Percentiles rank a stretch among this genome's conserved stretches.
These are phyloP conservation scores for Eutrema japonicum DNA, from an alignment of 345 rosid species.

Conservation along the genomic window DNA sequence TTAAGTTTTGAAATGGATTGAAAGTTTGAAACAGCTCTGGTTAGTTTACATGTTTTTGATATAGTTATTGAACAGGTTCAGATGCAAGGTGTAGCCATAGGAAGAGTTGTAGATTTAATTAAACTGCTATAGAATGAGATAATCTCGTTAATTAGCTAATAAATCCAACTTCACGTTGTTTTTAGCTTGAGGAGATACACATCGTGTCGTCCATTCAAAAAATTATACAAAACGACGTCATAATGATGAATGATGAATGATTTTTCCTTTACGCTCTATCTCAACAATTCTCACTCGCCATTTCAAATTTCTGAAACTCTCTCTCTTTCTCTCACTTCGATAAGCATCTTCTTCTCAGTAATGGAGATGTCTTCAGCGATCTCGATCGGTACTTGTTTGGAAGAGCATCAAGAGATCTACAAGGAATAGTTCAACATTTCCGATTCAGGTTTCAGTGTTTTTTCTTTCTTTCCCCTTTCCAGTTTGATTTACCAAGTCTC, in stretches of 20 bases:
- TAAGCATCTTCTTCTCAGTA: conserved; percentile 8
- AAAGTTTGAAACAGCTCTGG: too few species aligned
- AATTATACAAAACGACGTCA: neutral
- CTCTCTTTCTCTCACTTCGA: conserved; percentile 11
- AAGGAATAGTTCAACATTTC: conserved; percentile 77
- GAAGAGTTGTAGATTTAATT: neutral
- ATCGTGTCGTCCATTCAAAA: neutral
- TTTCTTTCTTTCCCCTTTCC: too few species aligned
- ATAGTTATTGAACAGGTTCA: too few species aligned
- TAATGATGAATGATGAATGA: neutral
- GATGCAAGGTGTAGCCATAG: too few species aligned
- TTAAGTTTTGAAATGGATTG: too few species aligned
- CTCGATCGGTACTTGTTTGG: conserved; percentile 52
- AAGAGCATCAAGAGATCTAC: conserved; percentile 75
- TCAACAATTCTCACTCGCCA: conserved; percentile 1
- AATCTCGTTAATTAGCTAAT: neutral
- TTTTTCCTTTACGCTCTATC: neutral
- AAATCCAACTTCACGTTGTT: conserved; percentile 16
- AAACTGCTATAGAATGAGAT: neutral
- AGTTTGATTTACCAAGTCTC: too few species aligned
- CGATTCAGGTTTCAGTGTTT: too few species aligned
- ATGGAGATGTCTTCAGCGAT: conserved; percentile 57
- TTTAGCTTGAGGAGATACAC: neutral
- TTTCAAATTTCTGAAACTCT: conserved; percentile 41
- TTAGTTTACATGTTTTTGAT: too few species aligned